These are phyloP conservation scores for Podila minutissima DNA, from an alignment of 192 early-diverging fungal species.

Conservation along the genomic window DNA sequence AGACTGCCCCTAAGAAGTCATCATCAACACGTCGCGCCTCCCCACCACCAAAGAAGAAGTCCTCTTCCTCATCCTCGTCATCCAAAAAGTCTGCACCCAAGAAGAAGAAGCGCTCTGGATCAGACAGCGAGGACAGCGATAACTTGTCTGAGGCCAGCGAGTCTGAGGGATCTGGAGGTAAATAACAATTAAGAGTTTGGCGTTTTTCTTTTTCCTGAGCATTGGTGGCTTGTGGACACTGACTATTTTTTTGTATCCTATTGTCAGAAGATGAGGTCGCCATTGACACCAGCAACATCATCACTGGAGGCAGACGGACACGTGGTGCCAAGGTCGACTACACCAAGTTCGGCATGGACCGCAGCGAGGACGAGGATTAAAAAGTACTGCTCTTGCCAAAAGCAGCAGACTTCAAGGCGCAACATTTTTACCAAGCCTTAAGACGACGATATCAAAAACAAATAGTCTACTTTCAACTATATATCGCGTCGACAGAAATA, in stretches of 20 bases:
- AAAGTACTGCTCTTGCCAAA: neutral
- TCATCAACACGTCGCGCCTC: slow-evolving; percentile 30
- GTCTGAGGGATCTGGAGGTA: slow-evolving; percentile 50
- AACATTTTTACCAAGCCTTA: too few relatives aligned
- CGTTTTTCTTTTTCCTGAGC: neutral
- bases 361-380: slow-evolving; percentile 55
- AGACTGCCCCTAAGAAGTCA: slow-evolving; percentile 17
- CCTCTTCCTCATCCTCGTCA: slow-evolving; percentile 25
- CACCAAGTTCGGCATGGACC: slow-evolving; percentile 74
- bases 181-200: neutral
- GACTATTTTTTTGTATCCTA: neutral
- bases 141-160: slow-evolving; percentile 39
- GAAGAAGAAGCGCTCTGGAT: slow-evolving; percentile 36
- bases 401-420: too few relatives aligned
- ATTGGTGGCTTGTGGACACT: neutral
- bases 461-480: too few relatives aligned
- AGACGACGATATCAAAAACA: too few relatives aligned
- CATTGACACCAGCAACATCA: slow-evolving; percentile 72
- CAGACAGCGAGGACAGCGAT: slow-evolving; percentile 22
- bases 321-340: slow-evolving; percentile 78
- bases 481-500: too few relatives aligned
- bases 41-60: slow-evolving; percentile 47
- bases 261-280: slow-evolving; percentile 28
- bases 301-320: slow-evolving; percentile 68
- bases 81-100: slow-evolving; percentile 18